Evolutionary conservation across 805 yeast genomes (phyloP).

Genomic region (Cyberlindnera petersonii): DNA sequence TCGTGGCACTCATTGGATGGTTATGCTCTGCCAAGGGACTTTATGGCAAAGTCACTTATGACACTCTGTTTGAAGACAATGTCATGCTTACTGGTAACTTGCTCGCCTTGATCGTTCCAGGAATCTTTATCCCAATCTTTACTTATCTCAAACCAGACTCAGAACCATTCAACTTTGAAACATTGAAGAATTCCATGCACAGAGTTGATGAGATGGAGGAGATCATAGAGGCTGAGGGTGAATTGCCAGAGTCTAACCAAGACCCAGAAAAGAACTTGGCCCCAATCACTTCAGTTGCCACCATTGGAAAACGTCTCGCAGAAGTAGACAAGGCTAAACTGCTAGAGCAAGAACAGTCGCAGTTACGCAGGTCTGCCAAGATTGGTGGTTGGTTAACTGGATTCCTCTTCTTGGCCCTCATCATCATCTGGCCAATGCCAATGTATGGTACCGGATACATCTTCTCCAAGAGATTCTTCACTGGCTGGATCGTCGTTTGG

Average conservation of each 20-base stretch:
- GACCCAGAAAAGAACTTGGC: slow-evolving; percentile 25
- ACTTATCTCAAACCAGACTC: slow-evolving; percentile 68
- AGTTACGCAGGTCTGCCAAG: slow-evolving; percentile 54
- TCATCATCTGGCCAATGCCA: slow-evolving; percentile 91
- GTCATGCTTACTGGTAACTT: slow-evolving; percentile 90
- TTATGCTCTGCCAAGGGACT: slow-evolving; percentile 44
- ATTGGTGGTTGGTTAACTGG: slow-evolving; percentile 59
- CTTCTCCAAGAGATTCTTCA: slow-evolving; percentile 71
- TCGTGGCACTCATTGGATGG: slow-evolving; percentile 71
- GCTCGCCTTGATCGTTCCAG: slow-evolving; percentile 74
- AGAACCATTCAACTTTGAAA: slow-evolving; percentile 62
- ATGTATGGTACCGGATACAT: slow-evolving; percentile 81
- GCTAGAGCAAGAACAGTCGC: slow-evolving; percentile 47
- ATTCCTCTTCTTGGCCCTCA: slow-evolving; percentile 55
- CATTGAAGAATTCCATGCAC: slow-evolving; percentile 48
- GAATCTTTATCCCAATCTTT: slow-evolving; percentile 59
- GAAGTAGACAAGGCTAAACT: slow-evolving; percentile 23
- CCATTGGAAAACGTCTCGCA: slow-evolving; percentile 30
- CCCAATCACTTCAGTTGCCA: slow-evolving; percentile 31
- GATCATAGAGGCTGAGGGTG: slow-evolving; percentile 42
- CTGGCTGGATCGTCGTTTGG: slow-evolving; percentile 85
- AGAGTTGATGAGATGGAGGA: slow-evolving; percentile 74
- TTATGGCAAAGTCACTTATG: slow-evolving; percentile 41
- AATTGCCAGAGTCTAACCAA: slow-evolving; percentile 12
- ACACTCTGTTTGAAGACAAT: slow-evolving; percentile 71